Evolutionary conservation across 306 rosid genomes (phyloP).

Genomic region (Inga laurina): DNA sequence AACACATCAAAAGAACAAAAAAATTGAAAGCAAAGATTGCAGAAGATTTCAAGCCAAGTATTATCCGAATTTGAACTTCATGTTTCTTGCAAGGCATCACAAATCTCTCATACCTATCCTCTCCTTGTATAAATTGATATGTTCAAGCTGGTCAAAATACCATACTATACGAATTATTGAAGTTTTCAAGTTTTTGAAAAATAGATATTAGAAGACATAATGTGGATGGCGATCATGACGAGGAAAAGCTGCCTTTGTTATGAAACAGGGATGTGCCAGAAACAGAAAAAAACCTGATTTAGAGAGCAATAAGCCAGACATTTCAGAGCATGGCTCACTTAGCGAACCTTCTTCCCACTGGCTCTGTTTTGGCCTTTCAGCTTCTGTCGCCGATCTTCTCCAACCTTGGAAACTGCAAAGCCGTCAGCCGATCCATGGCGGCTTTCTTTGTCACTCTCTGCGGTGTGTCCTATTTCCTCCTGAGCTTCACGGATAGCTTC

Average conservation of each 20-base stretch:
- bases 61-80: slow-evolving; percentile 17
- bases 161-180: not conserved
- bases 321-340: slow-evolving; percentile 80
- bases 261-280: slow-evolving; percentile 39
- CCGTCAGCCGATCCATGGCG: slow-evolving; percentile 52
- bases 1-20: not conserved
- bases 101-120: slow-evolving; percentile 14
- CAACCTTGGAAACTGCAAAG: slow-evolving; percentile 66
- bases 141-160: not conserved
- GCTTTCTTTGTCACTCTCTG: slow-evolving; percentile 53
- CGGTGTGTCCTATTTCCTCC: slow-evolving; percentile 52
- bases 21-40: not conserved
- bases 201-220: slow-evolving; percentile 58
- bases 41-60: not conserved
- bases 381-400: slow-evolving; percentile 80
- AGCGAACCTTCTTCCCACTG: slow-evolving; percentile 90
- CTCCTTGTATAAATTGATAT: not conserved
- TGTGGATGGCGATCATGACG: slow-evolving; percentile 35
- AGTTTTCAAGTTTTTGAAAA: not conserved
- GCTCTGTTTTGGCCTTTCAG: slow-evolving; percentile 85
- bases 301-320: slow-evolving; percentile 75
- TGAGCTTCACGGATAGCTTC: slow-evolving; percentile 70
- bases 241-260: slow-evolving; percentile 58
- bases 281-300: slow-evolving; percentile 51
- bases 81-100: slow-evolving; percentile 70